Conservation (phyloP, 306 rosid species). For the Canavalia gladiata region DNA sequence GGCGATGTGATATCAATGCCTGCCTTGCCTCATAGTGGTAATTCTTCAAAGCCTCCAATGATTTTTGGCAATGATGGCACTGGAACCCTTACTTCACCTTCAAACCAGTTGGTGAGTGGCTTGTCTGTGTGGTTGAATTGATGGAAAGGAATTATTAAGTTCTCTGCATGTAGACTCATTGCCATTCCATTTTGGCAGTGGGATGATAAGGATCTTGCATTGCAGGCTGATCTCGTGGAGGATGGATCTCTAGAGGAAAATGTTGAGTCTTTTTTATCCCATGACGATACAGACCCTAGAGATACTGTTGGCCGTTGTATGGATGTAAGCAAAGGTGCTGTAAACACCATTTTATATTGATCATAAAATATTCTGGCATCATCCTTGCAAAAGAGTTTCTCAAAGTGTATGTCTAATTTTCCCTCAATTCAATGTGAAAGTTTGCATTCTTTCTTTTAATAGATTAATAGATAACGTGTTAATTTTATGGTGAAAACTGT, state of each 20-base stretch:
- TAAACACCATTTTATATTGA: constrained; percentile 51
- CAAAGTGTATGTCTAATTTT: constrained; percentile 42
- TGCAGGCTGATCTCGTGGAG: constrained; percentile 99
- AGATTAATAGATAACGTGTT: background rate
- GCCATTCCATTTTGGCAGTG: constrained; percentile 97
- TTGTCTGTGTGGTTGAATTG: constrained; percentile 42
- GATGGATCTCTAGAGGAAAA: constrained; percentile 97
- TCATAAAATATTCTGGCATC: constrained; percentile 44
- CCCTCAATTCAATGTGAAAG: constrained; percentile 21
- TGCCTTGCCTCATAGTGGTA: constrained; percentile 82
- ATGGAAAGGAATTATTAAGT: constrained; percentile 62
- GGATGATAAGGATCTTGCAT: constrained; percentile 99
- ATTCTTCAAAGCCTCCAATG: constrained; percentile 90
- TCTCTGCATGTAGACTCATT: constrained; percentile 83
- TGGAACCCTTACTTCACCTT: constrained; percentile 89
- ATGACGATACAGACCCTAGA: constrained; percentile 94
- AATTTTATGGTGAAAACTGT: constrained; percentile 20
- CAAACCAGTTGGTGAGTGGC: constrained; percentile 92
- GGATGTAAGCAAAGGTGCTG: constrained; percentile 98
- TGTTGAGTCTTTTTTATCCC: constrained; percentile 98
- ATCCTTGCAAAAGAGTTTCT: constrained; percentile 45
- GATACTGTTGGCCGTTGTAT: constrained; percentile 92
- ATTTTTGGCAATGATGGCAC: constrained; percentile 85
- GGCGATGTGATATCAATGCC: constrained; percentile 99
- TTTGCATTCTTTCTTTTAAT: background rate